Percentiles rank a stretch among this genome's conserved stretches.
phyloP scores from a whole-genome alignment of 352 stramenopile genomes.

The Hyaloperonospora arabidopsidis region DNA sequence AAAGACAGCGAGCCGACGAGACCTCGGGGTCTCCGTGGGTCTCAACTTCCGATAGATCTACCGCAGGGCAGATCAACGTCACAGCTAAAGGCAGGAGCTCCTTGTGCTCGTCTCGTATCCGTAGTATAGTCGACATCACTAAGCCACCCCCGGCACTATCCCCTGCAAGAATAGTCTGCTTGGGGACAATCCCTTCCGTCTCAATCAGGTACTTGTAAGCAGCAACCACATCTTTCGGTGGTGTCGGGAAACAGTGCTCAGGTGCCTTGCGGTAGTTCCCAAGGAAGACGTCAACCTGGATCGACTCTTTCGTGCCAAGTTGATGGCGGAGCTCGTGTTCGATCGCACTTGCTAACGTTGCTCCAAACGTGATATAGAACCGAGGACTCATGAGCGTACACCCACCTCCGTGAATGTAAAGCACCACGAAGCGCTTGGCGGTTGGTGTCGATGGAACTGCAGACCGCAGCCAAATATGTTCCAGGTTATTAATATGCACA shows the following conservation, averaged over 20 bases:
- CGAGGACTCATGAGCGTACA: constrained; percentile 39
- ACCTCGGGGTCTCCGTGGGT: constrained; percentile 12
- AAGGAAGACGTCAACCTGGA: constrained; percentile 36
- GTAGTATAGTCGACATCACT: constrained; percentile 34
- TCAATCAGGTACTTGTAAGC: constrained; percentile 40
- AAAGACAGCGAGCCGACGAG: constrained; percentile 21
- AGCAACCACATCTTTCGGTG: constrained; percentile 30
- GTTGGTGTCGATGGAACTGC: background rate
- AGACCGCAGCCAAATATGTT: constrained; percentile 36
- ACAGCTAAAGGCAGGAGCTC: constrained; percentile 27
- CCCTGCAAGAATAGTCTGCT: constrained; percentile 30
- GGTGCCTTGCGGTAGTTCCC: constrained; percentile 47
- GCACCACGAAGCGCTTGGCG: constrained; percentile 30
- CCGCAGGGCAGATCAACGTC: constrained; percentile 34
- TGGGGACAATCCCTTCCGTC: constrained; percentile 18
- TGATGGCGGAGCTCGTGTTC: constrained; percentile 18
- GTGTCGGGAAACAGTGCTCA: constrained; percentile 31
- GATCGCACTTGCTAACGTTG: constrained; percentile 19
- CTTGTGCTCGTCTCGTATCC: constrained; percentile 21
- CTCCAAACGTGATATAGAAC: constrained; percentile 31
- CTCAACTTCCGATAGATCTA: constrained; percentile 34
- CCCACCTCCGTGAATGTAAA: constrained; percentile 52
- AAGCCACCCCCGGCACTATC: constrained; percentile 40
- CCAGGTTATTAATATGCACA: constrained; percentile 27
- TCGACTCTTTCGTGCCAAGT: constrained; percentile 3